phyloP scores from a whole-genome alignment of 2,329 filamentous ascomycete genomes.

The Monilinia fructigena region DNA sequence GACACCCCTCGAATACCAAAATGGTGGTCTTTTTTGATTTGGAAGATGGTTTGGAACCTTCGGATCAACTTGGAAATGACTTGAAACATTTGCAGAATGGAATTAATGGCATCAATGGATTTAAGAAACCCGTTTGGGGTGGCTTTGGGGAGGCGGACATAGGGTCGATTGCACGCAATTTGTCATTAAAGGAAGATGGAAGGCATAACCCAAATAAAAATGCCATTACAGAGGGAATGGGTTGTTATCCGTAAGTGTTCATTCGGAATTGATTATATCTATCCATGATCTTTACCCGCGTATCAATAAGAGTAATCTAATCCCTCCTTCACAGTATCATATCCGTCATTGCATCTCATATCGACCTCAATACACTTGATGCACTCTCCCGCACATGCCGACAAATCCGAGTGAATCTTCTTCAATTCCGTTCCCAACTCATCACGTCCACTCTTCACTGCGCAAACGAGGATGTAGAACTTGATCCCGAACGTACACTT shows the following conservation, averaged over 20 bases:
- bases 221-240: constrained; percentile 60
- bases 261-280: constrained; percentile 37
- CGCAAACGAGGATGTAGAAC: constrained; percentile 62
- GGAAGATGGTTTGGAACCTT: constrained; percentile 39
- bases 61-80: constrained; percentile 27
- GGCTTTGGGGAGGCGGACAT: constrained; percentile 20
- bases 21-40: constrained; percentile 41
- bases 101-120: constrained; percentile 25
- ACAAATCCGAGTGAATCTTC: constrained; percentile 71
- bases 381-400: constrained; percentile 79
- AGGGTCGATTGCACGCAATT: not conserved
- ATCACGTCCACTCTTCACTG: constrained; percentile 76
- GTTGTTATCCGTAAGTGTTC: constrained; percentile 65
- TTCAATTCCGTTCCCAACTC: constrained; percentile 75
- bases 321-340: constrained; percentile 59
- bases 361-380: constrained; percentile 87
- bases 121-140: constrained; percentile 22
- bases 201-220: constrained; percentile 51
- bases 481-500: constrained; percentile 56
- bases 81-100: constrained; percentile 21
- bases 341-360: constrained; percentile 68
- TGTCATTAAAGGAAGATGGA: constrained; percentile 18
- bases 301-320: constrained; percentile 13
- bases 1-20: constrained; percentile 21
- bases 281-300: constrained; percentile 17